Percentiles rank a stretch among this genome's conserved stretches.
phyloP scores from a whole-genome alignment of 2,329 filamentous ascomycete species.

The Penicillium polonicum region DNA sequence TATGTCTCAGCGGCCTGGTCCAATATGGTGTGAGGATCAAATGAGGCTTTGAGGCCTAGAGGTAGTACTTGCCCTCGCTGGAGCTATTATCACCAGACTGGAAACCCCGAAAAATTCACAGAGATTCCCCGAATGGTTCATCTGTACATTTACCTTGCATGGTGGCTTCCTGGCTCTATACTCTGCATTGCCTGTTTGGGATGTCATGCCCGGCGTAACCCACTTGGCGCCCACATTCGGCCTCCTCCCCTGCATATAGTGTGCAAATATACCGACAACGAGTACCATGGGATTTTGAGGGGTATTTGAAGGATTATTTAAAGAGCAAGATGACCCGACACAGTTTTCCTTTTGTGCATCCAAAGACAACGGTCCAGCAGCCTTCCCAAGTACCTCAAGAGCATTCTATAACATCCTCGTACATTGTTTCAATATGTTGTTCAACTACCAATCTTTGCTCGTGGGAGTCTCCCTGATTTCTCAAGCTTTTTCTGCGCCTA shows the following conservation, averaged over 20 bases:
- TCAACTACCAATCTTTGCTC: constrained; percentile 5
- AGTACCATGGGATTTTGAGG: neutral
- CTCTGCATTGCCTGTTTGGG: neutral
- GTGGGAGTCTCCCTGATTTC: constrained; percentile 6
- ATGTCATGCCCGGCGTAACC: neutral
- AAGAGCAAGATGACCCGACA: neutral
- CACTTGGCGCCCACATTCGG: neutral
- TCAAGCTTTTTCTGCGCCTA: constrained; percentile 12
- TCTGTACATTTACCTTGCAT: neutral
- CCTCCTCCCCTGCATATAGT: neutral
- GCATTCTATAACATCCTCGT: neutral
- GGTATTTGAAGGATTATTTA: neutral
- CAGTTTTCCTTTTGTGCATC: neutral
- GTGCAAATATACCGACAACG: neutral
- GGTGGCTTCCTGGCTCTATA: neutral
- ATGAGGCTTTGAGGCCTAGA: neutral
- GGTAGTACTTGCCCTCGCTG: neutral
- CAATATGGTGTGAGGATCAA: neutral
- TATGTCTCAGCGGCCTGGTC: no score
- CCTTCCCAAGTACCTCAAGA: neutral
- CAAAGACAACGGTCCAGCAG: neutral
- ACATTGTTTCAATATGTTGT: constrained; percentile 9
- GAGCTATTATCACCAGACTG: neutral
- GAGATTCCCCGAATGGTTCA: constrained; percentile 4
- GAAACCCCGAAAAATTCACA: neutral